Percentiles rank a stretch among this genome's conserved stretches.
These are phyloP conservation scores for Austroboletus niveus DNA, from an alignment of 1,284 basidiomycete species.

Conservation along the genomic window DNA sequence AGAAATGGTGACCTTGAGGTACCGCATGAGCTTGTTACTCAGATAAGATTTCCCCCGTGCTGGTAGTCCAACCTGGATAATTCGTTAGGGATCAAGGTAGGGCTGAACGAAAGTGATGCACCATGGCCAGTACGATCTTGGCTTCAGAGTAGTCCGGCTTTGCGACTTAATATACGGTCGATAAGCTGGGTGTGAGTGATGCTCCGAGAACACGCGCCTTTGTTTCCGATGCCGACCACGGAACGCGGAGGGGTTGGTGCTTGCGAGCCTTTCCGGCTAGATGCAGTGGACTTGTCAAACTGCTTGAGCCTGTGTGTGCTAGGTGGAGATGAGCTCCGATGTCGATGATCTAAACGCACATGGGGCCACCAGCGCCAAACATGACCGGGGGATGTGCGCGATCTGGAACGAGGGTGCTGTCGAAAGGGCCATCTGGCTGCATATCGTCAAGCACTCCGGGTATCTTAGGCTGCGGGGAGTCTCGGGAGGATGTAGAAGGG, in stretches of 20 bases:
- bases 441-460: conserved; percentile 32
- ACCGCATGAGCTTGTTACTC: conserved; percentile 82
- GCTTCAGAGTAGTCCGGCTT: conserved; percentile 98
- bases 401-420: conserved; percentile 16
- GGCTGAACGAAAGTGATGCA: conserved; percentile 32
- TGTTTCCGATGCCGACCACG: conserved; percentile 79
- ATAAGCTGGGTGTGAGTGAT: neutral
- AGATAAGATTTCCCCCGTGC: conserved; percentile 85
- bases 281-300: conserved; percentile 72
- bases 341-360: conserved; percentile 18
- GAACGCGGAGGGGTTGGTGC: conserved; percentile 73
- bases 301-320: conserved; percentile 60
- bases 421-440: conserved; percentile 17
- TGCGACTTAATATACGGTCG: conserved; percentile 53
- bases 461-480: conserved; percentile 1
- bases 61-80: conserved; percentile 70
- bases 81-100: conserved; percentile 1
- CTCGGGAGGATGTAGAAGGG: conserved; percentile 10
- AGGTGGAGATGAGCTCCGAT: conserved; percentile 2
- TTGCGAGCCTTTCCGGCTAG: conserved; percentile 64
- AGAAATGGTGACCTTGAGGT: conserved; percentile 57
- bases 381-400: conserved; percentile 22
- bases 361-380: conserved; percentile 34
- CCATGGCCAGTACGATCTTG: conserved; percentile 99
- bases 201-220: conserved; percentile 48